Evolutionary conservation across 805 yeast species (phyloP).

Genomic region (Grigorovia jiainica): DNA sequence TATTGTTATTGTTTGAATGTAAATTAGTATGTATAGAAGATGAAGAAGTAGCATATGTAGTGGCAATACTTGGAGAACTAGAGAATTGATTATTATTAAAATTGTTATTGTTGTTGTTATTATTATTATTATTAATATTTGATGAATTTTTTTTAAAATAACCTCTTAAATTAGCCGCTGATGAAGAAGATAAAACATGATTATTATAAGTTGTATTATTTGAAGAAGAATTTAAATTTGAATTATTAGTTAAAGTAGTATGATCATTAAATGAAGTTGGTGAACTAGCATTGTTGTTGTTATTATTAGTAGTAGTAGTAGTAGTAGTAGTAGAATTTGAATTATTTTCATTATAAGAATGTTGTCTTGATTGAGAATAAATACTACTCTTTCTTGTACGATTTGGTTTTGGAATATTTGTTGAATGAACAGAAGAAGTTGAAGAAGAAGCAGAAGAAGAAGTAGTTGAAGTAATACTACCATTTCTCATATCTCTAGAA

Average conservation of each 20-base stretch:
- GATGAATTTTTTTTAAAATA: slow-evolving; percentile 45
- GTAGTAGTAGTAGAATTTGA: slow-evolving; percentile 19
- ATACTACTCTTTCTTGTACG: slow-evolving; percentile 28
- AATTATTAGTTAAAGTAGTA: not conserved
- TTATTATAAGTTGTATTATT: not conserved
- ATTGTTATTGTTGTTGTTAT: not conserved
- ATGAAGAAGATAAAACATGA: slow-evolving; percentile 29
- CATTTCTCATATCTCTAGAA: not conserved
- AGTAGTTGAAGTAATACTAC: not conserved
- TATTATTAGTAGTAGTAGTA: too few species aligned
- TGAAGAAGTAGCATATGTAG: not conserved
- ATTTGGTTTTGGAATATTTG: slow-evolving; percentile 29
- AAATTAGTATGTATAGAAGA: not conserved
- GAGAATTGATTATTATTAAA: slow-evolving; percentile 1
- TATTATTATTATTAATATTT: not conserved
- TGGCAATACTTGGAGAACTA: not conserved
- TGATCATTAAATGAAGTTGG: slow-evolving; percentile 28
- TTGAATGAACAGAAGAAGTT: slow-evolving; percentile 8
- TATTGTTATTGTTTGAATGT: not conserved
- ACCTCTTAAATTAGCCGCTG: slow-evolving; percentile 69
- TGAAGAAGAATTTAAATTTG: too few species aligned
- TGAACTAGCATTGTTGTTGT: slow-evolving; percentile 18
- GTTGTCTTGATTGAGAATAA: slow-evolving; percentile 29
- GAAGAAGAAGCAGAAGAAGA: not conserved
- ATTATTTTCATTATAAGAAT: slow-evolving; percentile 5